Base-by-base conservation (phyloP, 768 basidiomycete genomes). In the Suillus occidentalis region DNA sequence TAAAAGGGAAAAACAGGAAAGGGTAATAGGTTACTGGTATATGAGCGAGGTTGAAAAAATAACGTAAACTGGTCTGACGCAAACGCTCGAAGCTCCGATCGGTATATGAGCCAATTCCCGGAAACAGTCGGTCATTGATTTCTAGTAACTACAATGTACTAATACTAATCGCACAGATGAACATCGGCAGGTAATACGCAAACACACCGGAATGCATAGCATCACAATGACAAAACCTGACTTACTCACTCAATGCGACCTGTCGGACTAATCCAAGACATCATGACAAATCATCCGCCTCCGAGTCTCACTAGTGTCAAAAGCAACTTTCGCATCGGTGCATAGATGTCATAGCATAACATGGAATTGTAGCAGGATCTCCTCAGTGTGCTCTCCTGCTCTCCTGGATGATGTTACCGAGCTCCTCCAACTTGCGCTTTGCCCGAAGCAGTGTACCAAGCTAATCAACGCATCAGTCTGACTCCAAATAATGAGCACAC, bases 351-450 rank as follows among this genome's bases (percentile, higher is more conserved):
- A 68, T 31, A 58, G 59, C 67, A 66, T 47, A 39, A 63, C 66
- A 67, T 66, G 57, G 57, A 55, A 47, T 40, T 62, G 65, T 59
- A 60, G 31, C 12, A 31, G 22, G 39, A 40, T 50, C 40, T 28
- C 40, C 63, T 75, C 75, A 85, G 77, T 85, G 84, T 45, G 87
- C 83, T 82, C 92, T 84, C 83, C 92, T 89, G 84, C 90, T 92
- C 86, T 94, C 92, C 83, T 92, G 91, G 83, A 99, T 97, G 76
- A 98, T 88, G 62, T 75, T 87, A 66, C 89, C 83, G 71, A 99
- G 88, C 82, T 99, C 97, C 82, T 99, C 97, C 77, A 99, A 80
- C 87, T 99, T 99, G 84, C 95, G 90, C 84, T 99, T 99, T 71
- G 96, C 97, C 72, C 97, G 94, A 75, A 96, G 84, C 71, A 99